Base-by-base conservation (phyloP, 352 stramenopile genomes). In the Globisporangium paroecandrum region DNA sequence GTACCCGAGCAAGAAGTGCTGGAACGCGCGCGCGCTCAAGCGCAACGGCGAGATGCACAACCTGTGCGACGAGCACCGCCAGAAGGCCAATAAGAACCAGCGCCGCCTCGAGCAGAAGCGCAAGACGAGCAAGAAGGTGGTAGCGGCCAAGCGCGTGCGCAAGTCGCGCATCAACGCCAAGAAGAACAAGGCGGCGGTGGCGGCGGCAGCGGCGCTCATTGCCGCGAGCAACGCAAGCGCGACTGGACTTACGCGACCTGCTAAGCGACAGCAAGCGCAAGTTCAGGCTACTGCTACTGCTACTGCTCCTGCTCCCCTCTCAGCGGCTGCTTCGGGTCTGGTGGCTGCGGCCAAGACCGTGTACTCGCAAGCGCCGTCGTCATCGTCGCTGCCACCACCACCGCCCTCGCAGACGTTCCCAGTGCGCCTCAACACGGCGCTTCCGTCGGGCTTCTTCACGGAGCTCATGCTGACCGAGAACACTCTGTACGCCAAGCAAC, bases 1-100 rank as follows among this genome's bases (percentile, higher is more conserved):
- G 3, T 87, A 87, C 62, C 74, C 74, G 36, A 87, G 73, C 69
- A 83, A 79, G 60, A 81, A 82, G 46, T 87, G 79, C 71, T 74
- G 66, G 34, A 81, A 85, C 66, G n/a, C 58, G 13, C 78, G 78
- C 36, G 77, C 76, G 22, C 62, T 71, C 32, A 87, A 87, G 53
- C 76, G 76, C 58, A 81, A 85, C 53, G 78, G 78, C 41, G 41
- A 49, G 41, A 49, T 85, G 46, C 79, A 87, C 69, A 79, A 74
- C 10, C 72, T 87, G 64, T 87, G 79, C 66, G 78, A 87, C 58
- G 71, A 77, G 61, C 79, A 87, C 64, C 77, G 79, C 32, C 71
- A 76, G 59, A 79, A 79, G 36, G 79, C 79, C 66, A 87, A 87
- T 62, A 71, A 80, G 56, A 83, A 79, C 66, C 79, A 87, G 59